Evolutionary conservation across 108 stramenopile species (phyloP).

Genomic region (Poteriospumella lacustris): DNA sequence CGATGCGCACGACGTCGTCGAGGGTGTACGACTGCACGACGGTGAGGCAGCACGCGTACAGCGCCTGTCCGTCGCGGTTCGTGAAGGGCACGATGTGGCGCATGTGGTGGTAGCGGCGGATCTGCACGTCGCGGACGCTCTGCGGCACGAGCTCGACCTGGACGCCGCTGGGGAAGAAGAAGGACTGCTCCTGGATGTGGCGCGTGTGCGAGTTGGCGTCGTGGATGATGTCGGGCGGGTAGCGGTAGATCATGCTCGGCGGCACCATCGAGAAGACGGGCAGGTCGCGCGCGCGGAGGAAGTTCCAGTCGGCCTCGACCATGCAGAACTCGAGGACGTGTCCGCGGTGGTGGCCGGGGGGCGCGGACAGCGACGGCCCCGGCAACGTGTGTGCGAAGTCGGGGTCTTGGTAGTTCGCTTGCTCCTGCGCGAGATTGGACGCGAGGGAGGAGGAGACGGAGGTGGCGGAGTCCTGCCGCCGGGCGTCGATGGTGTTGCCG

Average conservation of each 20-base stretch:
- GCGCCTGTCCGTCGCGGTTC: background rate
- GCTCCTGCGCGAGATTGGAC: too few species aligned
- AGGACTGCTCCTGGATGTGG: background rate
- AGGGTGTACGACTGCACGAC: background rate
- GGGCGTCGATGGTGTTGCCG: too few species aligned
- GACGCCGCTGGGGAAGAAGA: background rate
- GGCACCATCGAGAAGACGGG: background rate
- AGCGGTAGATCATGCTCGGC: too few species aligned
- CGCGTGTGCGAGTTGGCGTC: background rate
- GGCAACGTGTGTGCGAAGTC: too few species aligned
- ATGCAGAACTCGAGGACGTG: background rate
- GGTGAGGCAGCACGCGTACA: background rate
- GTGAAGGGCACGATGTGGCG: background rate
- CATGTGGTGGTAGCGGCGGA: background rate
- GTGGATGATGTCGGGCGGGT: too few species aligned
- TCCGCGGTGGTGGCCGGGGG: too few species aligned
- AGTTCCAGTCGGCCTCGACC: background rate
- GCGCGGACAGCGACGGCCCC: too few species aligned
- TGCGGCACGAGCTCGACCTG: background rate
- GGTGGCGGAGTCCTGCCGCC: too few species aligned
- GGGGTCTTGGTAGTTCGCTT: too few species aligned
- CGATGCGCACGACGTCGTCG: too few species aligned
- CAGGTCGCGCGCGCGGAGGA: background rate
- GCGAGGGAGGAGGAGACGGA: too few species aligned
- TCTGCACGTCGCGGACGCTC: background rate